These are phyloP conservation scores for Tephrocybe sp. DNA, from an alignment of 768 basidiomycete species.

Conservation along the genomic window DNA sequence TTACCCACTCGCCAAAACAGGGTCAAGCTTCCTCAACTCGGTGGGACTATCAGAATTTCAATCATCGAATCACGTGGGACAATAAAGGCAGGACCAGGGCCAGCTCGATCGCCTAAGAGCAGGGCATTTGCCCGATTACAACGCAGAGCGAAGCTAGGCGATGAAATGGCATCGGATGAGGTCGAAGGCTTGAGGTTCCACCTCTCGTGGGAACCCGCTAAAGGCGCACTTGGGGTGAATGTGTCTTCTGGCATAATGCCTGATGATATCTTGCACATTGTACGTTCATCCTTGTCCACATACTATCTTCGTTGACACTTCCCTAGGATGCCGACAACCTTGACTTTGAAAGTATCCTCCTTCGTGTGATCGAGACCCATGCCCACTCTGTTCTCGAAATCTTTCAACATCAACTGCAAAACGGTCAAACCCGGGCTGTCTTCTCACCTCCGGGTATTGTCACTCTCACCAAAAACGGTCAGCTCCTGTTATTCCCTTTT, in stretches of 20 bases:
- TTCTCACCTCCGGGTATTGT: constrained; percentile 67
- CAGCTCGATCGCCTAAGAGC: constrained; percentile 52
- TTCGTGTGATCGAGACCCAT: constrained; percentile 64
- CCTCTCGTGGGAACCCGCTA: constrained; percentile 78
- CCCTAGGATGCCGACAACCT: constrained; percentile 62
- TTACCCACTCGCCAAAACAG: constrained; percentile 32
- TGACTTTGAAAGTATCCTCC: constrained; percentile 72
- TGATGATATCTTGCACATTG: constrained; percentile 50
- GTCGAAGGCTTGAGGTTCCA: constrained; percentile 68
- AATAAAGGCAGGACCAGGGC: constrained; percentile 37
- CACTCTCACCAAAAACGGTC: constrained; percentile 56
- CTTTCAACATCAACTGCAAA: constrained; percentile 56
- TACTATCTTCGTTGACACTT: not conserved
- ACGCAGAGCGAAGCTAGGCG: constrained; percentile 59
- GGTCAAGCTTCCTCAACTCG: constrained; percentile 55
- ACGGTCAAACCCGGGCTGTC: constrained; percentile 47
- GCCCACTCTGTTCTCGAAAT: constrained; percentile 57
- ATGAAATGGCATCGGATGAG: constrained; percentile 64
- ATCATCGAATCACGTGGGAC: constrained; percentile 54
- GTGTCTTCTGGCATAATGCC: constrained; percentile 47
- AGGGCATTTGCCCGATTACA: constrained; percentile 64
- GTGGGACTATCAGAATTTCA: constrained; percentile 74
- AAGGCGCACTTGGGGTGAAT: constrained; percentile 61
- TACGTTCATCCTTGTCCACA: constrained; percentile 35
- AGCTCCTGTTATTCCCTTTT: constrained; percentile 7